These are phyloP conservation scores for Saccharomyces mikatae DNA, from an alignment of 805 yeast species.

Conservation along the genomic window DNA sequence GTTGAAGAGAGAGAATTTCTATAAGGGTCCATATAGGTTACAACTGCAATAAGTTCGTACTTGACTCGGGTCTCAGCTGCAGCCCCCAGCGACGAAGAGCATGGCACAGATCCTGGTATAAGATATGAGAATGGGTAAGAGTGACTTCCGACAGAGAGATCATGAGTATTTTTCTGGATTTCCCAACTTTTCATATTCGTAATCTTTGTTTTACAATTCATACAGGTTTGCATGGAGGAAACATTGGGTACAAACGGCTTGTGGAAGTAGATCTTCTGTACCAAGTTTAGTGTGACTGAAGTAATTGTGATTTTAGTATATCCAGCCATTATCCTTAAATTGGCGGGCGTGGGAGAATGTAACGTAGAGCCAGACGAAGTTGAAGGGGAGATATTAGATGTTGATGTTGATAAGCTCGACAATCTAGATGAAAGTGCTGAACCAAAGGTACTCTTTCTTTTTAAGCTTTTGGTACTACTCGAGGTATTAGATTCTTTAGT, in stretches of 20 bases:
- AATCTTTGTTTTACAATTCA: constrained; percentile 45
- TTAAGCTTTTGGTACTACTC: constrained; percentile 8
- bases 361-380: constrained; percentile 19
- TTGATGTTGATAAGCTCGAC: constrained; percentile 16
- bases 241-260: constrained; percentile 59
- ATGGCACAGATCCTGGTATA: constrained; percentile 81
- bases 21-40: constrained; percentile 34
- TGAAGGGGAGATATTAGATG: constrained; percentile 11
- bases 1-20: constrained; percentile 11
- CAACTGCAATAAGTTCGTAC: constrained; percentile 68
- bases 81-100: constrained; percentile 56
- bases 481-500: constrained; percentile 10
- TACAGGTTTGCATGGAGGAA: constrained; percentile 43
- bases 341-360: constrained; percentile 18
- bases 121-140: constrained; percentile 89
- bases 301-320: constrained; percentile 43
- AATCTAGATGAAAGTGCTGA: constrained; percentile 16
- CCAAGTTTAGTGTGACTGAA: constrained; percentile 53
- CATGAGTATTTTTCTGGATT: constrained; percentile 50
- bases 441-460: constrained; percentile 10
- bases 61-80: constrained; percentile 44
- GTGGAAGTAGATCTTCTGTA: constrained; percentile 62
- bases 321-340: constrained; percentile 22
- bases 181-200: constrained; percentile 84
- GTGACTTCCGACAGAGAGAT: constrained; percentile 62